Percentiles rank a stretch among this genome's conserved stretches.
phyloP scores from a whole-genome alignment of 768 basidiomycete genomes.

The Auricularia heimuer region DNA sequence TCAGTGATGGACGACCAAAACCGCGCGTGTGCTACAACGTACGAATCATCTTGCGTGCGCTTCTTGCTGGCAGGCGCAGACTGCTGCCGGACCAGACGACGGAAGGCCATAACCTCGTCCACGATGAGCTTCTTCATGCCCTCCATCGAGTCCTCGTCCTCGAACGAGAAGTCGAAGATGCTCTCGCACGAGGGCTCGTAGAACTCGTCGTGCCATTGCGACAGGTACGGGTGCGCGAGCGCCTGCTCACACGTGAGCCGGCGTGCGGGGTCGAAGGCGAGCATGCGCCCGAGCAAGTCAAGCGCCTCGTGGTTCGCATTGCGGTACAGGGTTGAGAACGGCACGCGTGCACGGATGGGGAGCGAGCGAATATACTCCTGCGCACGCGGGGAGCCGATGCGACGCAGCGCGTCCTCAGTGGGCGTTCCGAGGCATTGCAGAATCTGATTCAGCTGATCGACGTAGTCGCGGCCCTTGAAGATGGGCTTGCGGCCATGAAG shows the following conservation, averaged over 20 bases:
- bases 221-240: conserved; percentile 85
- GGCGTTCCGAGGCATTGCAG: conserved; percentile 96
- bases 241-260: conserved; percentile 96
- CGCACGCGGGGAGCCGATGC: conserved; percentile 91
- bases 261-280: conserved; percentile 94
- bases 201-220: conserved; percentile 96
- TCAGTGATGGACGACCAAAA: too few species aligned
- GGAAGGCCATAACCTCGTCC: conserved; percentile 83
- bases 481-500: conserved; percentile 91
- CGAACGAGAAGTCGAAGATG: conserved; percentile 87
- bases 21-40: conserved; percentile 7
- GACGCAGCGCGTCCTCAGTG: conserved; percentile 88
- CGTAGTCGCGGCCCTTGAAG: conserved; percentile 96
- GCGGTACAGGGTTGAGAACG: conserved; percentile 86
- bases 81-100: conserved; percentile 79
- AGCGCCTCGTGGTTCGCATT: conserved; percentile 89
- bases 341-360: conserved; percentile 91
- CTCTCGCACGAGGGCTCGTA: conserved; percentile 81
- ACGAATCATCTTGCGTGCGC: conserved; percentile 65
- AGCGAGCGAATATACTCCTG: conserved; percentile 98
- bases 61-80: conserved; percentile 62
- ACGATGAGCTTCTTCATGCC: conserved; percentile 97
- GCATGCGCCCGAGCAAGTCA: conserved; percentile 82
- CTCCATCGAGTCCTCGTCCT: conserved; percentile 91
- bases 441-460: conserved; percentile 97